Evolutionary conservation across 1,139 yeast species (phyloP), one percentile per base, ranked within the genome.

Genomic region (Geotrichum aggregatum): DNA sequence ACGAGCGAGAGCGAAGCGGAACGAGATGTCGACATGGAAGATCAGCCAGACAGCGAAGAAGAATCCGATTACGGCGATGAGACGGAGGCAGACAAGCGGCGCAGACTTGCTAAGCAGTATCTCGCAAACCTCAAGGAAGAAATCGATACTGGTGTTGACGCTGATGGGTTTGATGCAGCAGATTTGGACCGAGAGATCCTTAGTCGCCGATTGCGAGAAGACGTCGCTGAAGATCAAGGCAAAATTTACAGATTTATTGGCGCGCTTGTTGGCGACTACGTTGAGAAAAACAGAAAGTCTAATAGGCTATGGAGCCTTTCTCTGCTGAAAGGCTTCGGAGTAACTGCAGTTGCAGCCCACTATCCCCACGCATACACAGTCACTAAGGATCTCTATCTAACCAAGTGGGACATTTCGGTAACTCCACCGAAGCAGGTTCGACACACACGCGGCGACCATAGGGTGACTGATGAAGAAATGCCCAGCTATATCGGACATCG

Each of bases 41-140:
- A 52, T 14, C 57, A 52, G n/a, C 50, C 54, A 10, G 68, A 64
- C 39, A 55, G 53, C 16, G 65, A 59, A 16, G 63, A 58, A 3
- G 65, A 62, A 43, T 58, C 56, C 16, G 66, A 75, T 74, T 50
- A 80, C 60, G 80, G 74, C 24, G 77, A 76, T 28, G 98, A 92
- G 68, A 82, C 80, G 49, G 95, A 91, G 19, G 95, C 96, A 0
- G 98, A 92, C 64, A 91, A 88, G 69, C 80, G 99, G 70, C 80
- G 98, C 71, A 76, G 98, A 64, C 74, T 92, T 58, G 98, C 98
- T 19, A 89, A 89, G 68, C 95, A 91, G 68, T 92, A 92, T 68
- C 74, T 92, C 60, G 92, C 86, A 44, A 87, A 87, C 64, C 71
- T 92, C 62, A 82, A 84, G 64, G 80, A 52, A 13, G 61, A 57